These are phyloP conservation scores for Arthrobotrys pseudoclavata DNA, from an alignment of 2,329 filamentous ascomycete genomes.

Conservation along the genomic window DNA sequence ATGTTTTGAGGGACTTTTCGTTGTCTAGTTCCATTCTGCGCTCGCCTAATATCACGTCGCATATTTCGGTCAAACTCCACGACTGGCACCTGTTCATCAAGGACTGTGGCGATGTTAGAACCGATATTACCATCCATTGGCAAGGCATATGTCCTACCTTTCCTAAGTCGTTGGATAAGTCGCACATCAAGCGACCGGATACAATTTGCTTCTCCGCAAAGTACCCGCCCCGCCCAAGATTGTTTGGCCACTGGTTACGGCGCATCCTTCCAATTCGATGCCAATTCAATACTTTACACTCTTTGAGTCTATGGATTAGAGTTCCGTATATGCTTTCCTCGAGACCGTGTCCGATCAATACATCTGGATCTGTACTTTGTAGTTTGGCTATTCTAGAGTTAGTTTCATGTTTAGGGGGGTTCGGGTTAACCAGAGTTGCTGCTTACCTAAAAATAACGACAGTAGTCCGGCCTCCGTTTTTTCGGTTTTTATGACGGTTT, in stretches of 20 bases:
- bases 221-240: slow-evolving; percentile 88
- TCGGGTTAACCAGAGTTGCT: neutral
- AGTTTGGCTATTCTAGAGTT: slow-evolving; percentile 71
- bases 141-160: slow-evolving; percentile 71
- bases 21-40: slow-evolving; percentile 87
- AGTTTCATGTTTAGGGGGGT: neutral
- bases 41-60: slow-evolving; percentile 85
- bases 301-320: slow-evolving; percentile 84
- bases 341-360: slow-evolving; percentile 92
- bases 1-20: slow-evolving; percentile 86
- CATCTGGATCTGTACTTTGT: slow-evolving; percentile 89
- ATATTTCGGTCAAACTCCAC: slow-evolving; percentile 99
- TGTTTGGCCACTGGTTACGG: slow-evolving; percentile 86
- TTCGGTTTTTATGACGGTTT: slow-evolving; percentile 82
- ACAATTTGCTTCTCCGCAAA: slow-evolving; percentile 93
- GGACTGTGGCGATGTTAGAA: slow-evolving; percentile 69
- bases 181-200: slow-evolving; percentile 88
- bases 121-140: slow-evolving; percentile 62
- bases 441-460: slow-evolving; percentile 81
- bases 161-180: slow-evolving; percentile 94
- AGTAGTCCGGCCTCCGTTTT: slow-evolving; percentile 88
- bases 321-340: slow-evolving; percentile 97
- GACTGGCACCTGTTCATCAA: slow-evolving; percentile 97
- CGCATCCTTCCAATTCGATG: slow-evolving; percentile 90
- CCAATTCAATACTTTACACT: slow-evolving; percentile 94